Base-by-base conservation (phyloP, 192 early-diverging fungal genomes). In the Funneliformis mosseae region DNA sequence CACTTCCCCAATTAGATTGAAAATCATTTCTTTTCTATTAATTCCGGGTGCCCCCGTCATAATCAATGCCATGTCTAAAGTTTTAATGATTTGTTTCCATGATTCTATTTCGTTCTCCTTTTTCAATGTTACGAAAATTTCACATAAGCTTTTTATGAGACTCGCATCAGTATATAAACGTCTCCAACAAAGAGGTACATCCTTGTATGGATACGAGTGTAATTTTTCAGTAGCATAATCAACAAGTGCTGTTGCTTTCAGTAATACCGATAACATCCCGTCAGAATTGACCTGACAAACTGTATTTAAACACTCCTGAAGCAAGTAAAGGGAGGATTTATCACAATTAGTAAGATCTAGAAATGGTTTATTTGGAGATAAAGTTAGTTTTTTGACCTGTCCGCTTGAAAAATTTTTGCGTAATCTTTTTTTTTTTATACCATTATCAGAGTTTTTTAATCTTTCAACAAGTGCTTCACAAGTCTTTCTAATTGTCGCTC, bases 41-140 rank as follows among this genome's bases (percentile, higher is more conserved):
- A n/a, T 39, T 8, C 85, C 86, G 1, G 88, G 83, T n/a, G 87
- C 86, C 12, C 91, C 91, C 7, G 91, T 81, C 81, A 92, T 87
- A 5, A 93, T 74, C 9, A 91, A 74, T 0, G 89, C 87, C 43
- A 83, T 85, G 45, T 93, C 92, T 14, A 91, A 83, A 23, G 76
- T 66, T 27, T 63, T 78, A 46, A 92, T 83, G 2, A 89, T 81
- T 45, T 83, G 21, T 68, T 63, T 68, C 50, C 77, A 81, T 8
- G 77, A 42, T 33, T 60, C 48, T 33, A 78, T 50, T 8, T 81
- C 46, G 27, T 48, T 67, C 5, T 59, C 16, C 12, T 67, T 48
- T 14, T 61, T 8, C n/a, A 39, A 21, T 41, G 39, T 28, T 11
- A 67, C 77, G 5, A 62, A 80, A 12, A 85, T 59, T 23, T 83